Conservation (phyloP, 768 basidiomycete genomes). For the Russula griseocarnosa region DNA sequence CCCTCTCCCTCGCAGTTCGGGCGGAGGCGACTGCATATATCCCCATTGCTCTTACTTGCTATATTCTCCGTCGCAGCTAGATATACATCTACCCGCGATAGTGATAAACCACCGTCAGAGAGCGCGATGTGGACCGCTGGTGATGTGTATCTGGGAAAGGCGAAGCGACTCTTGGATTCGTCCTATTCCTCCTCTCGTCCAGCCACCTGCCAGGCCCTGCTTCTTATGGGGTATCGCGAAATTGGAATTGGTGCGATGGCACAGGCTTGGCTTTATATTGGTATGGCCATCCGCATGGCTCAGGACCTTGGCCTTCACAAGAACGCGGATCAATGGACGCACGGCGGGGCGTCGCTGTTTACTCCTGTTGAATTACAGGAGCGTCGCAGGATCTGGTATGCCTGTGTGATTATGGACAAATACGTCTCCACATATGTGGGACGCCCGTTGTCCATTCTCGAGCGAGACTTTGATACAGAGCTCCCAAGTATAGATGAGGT, state of each 20-base stretch:
- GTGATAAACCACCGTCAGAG: constrained; percentile 40
- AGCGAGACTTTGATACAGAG: constrained; percentile 71
- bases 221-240: constrained; percentile 81
- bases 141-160: constrained; percentile 63
- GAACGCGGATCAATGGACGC: constrained; percentile 72
- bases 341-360: constrained; percentile 53
- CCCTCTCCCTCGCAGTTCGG: constrained; percentile 38
- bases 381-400: constrained; percentile 72
- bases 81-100: constrained; percentile 42
- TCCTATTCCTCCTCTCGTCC: constrained; percentile 69
- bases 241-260: constrained; percentile 88
- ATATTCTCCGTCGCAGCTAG: constrained; percentile 84
- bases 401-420: constrained; percentile 73
- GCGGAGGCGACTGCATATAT: constrained; percentile 45
- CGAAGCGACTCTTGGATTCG: constrained; percentile 61
- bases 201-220: constrained; percentile 71
- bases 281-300: constrained; percentile 91
- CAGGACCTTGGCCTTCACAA: constrained; percentile 85
- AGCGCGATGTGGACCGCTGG: constrained; percentile 79
- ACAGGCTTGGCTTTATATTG: constrained; percentile 79
- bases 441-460: constrained; percentile 69
- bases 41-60: constrained; percentile 67
- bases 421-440: constrained; percentile 80
- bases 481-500: constrained; percentile 62
- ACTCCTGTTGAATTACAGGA: constrained; percentile 59